Base-by-base conservation (phyloP, 176 grass and related monocot genomes). In the Triticum dicoccoides region DNA sequence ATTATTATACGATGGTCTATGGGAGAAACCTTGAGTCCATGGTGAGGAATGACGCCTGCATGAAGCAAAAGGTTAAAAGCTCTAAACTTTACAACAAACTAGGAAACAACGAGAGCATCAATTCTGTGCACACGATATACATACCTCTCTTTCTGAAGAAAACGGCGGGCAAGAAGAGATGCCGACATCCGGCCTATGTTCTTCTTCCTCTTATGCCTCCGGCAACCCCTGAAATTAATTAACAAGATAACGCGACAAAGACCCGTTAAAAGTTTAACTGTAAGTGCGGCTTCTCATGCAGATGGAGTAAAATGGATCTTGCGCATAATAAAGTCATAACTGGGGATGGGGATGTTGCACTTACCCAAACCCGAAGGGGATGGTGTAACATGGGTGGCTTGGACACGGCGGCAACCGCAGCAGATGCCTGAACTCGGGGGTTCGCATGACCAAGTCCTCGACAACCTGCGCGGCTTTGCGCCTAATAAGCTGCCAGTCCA, bases 101-200 rank as follows among this genome's bases (percentile, higher is more conserved):
- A 29, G 13, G 10, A 62, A 79, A 65, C 17, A 52, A 2, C 9
- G 4, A 49, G 25, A 81, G 14, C 23, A 51, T 52, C 25, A 69
- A 68, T 69, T 69, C 24, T 11, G 9, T 47, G 24, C 2, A 25
- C 6, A 39, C 1, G 4, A 47, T 30, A 66, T 27, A 47, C 20
- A 80, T 27, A 66, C 61, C 61, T 80, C 61, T 66, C 24, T 66
- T 80, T 47, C 5, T 23, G 38, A 65, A 21, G 61, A 80, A 80
- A 80, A 80, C 39, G 15, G 8, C 14, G 61, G 11, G 61, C 78
- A 80, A 80, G 61, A 80, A 65, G 38, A 66, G 61, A 66, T 80
- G 78, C 78, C 24, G 34, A 8, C 61, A 80, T 27, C 23, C 24
- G 4, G 4, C 61, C 24, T 30, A 49, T 66, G 61, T 80, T 80